A percentile compares a stretch with the other conserved stretches of the same genome.
Conservation (phyloP, 2,329 filamentous ascomycete species). For the Knufia fluminis region DNA sequence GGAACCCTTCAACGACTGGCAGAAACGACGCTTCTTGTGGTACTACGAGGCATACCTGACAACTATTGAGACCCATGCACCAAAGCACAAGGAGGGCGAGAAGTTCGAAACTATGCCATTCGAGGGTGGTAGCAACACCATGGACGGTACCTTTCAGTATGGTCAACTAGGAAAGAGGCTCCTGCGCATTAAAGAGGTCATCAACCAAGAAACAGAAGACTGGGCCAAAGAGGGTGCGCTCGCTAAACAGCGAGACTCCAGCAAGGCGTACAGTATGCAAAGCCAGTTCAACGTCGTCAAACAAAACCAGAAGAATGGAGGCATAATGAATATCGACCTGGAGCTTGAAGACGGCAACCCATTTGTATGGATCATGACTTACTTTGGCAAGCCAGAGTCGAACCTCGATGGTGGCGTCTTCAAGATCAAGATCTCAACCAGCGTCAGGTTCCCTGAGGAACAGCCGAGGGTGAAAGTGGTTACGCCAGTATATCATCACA, state of each 20-base stretch:
- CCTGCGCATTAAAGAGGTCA: conserved; percentile 54
- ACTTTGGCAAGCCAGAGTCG: conserved; percentile 87
- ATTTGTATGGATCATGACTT: conserved; percentile 79
- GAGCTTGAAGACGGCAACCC: conserved; percentile 72
- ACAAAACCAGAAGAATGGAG: conserved; percentile 61
- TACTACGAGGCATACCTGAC: conserved; percentile 82
- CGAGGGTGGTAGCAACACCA: conserved; percentile 64
- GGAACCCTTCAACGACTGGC: conserved; percentile 81
- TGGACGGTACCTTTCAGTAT: conserved; percentile 84
- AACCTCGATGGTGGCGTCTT: conserved; percentile 89
- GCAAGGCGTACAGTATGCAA: conserved; percentile 70
- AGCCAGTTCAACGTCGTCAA: conserved; percentile 78
- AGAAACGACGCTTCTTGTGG: conserved; percentile 89
- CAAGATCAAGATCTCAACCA: conserved; percentile 68
- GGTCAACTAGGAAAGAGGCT: conserved; percentile 62
- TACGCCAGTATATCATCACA: conserved; percentile 77
- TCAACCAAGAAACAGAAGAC: conserved; percentile 60
- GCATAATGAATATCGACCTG: conserved; percentile 63
- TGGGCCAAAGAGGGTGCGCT: conserved; percentile 65
- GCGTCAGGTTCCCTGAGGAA: conserved; percentile 75
- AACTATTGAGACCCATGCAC: conserved; percentile 55
- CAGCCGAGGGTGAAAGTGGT: conserved; percentile 77
- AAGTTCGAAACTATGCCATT: conserved; percentile 79
- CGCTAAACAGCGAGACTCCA: conserved; percentile 56
- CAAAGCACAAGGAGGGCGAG: conserved; percentile 54